Evolutionary conservation across 1,284 basidiomycete genomes (phyloP).

Genomic region (Waitea zeae): DNA sequence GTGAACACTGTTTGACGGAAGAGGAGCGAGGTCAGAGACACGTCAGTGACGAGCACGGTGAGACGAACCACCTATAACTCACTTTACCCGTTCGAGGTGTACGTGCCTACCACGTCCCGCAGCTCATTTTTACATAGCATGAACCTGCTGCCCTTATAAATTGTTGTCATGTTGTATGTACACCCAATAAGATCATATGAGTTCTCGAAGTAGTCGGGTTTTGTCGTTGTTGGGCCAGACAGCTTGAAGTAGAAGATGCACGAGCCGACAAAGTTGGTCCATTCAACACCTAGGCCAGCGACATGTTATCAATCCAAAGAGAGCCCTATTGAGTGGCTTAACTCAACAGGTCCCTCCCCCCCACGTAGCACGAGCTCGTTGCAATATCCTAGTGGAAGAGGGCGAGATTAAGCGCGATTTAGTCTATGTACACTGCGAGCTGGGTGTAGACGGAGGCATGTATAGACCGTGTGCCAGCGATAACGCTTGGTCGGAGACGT

Average conservation of each 20-base stretch:
- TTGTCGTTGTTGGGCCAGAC: slow-evolving; percentile 22
- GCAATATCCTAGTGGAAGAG: slow-evolving; percentile 38
- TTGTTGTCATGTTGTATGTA: slow-evolving; percentile 51
- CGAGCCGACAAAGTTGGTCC: slow-evolving; percentile 50
- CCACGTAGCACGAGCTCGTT: slow-evolving; percentile 23
- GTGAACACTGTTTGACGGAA: no score
- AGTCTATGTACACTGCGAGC: slow-evolving; percentile 29
- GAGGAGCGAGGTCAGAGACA: no score
- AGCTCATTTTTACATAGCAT: slow-evolving; percentile 43
- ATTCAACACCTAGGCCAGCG: slow-evolving; percentile 45
- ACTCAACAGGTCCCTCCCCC: slow-evolving; percentile 18
- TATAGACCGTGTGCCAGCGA: slow-evolving; percentile 54
- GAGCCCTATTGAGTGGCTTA: slow-evolving; percentile 57
- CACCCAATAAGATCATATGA: slow-evolving; percentile 55
- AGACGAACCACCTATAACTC: no score
- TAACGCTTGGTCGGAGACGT: slow-evolving; percentile 40
- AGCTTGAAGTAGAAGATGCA: slow-evolving; percentile 59
- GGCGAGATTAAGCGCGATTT: slow-evolving; percentile 50
- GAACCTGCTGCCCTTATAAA: slow-evolving; percentile 37
- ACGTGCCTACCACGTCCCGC: no score
- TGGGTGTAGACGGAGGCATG: slow-evolving; percentile 56
- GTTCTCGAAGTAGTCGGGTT: slow-evolving; percentile 33
- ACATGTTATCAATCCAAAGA: no score
- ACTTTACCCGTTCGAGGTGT: no score
- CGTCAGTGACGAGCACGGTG: no score